These are phyloP conservation scores for Pelagomonas calceolata DNA, from an alignment of 108 stramenopile species.

Conservation along the genomic window DNA sequence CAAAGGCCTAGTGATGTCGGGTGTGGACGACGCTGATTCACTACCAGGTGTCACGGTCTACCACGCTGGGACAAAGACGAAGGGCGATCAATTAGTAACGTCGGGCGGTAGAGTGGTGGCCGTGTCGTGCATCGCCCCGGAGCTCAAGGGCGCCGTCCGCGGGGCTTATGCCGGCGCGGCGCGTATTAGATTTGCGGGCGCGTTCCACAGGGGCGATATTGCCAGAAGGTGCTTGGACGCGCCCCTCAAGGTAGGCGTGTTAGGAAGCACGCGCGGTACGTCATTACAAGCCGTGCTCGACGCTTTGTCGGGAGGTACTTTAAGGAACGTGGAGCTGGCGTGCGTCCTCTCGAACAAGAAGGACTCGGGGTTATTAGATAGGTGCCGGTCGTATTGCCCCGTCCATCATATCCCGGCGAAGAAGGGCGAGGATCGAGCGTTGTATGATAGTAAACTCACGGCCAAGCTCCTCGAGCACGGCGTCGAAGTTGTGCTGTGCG, in stretches of 20 bases:
- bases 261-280: conserved; percentile 89
- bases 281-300: conserved; percentile 85
- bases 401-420: conserved; percentile 31
- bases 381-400: conserved; percentile 76
- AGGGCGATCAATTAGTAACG: conserved; percentile 56
- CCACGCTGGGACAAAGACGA: conserved; percentile 82
- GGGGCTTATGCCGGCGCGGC: conserved; percentile 64
- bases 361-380: conserved; percentile 68
- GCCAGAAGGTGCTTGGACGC: conserved; percentile 15
- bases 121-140: conserved; percentile 72
- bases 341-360: conserved; percentile 79
- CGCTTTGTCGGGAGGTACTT: conserved; percentile 56
- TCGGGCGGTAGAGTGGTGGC: conserved; percentile 91
- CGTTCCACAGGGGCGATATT: conserved; percentile 42
- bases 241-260: conserved; percentile 66
- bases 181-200: conserved; percentile 26
- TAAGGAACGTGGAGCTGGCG: conserved; percentile 74
- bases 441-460: conserved; percentile 84
- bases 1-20: conserved; percentile 85
- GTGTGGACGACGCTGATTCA: conserved; percentile 51
- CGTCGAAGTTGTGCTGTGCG: conserved; percentile 78
- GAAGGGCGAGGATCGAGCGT: conserved; percentile 52
- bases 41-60: conserved; percentile 73
- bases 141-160: conserved; percentile 63
- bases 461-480: conserved; percentile 71